These are phyloP conservation scores for Venturia nashicola DNA, from an alignment of 2,329 filamentous ascomycete species.

Conservation along the genomic window DNA sequence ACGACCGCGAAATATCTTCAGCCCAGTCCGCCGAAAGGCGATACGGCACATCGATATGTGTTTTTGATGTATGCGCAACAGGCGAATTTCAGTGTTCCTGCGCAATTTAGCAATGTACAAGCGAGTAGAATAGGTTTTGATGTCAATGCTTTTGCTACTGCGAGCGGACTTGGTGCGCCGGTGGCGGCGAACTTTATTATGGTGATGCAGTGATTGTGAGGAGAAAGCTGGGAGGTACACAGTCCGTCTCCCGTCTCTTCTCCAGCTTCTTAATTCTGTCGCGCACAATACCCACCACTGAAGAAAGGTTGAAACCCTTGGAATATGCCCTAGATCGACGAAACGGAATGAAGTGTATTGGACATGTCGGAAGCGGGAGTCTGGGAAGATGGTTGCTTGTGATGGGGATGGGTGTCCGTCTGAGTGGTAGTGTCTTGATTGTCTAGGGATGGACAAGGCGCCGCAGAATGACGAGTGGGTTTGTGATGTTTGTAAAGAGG, in stretches of 20 bases:
- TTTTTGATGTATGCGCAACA: constrained; percentile 20
- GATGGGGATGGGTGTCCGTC: constrained; percentile 60
- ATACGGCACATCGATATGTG: constrained; percentile 20
- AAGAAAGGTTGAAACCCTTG: not conserved
- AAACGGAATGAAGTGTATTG: not conserved
- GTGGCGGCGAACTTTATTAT: not conserved
- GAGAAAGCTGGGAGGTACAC: no score
- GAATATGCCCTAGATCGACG: not conserved
- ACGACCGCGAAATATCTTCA: constrained; percentile 6
- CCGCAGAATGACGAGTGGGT: constrained; percentile 27
- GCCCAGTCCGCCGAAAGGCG: constrained; percentile 12
- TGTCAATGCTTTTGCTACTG: not conserved
- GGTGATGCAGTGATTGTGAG: not conserved
- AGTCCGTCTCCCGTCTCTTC: not conserved
- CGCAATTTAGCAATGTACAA: constrained; percentile 20
- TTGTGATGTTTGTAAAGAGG: not conserved
- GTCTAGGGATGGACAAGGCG: constrained; percentile 66
- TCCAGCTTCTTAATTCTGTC: not conserved
- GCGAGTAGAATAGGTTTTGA: constrained; percentile 11
- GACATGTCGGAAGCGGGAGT: not conserved
- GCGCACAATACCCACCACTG: not conserved
- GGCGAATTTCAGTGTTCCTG: constrained; percentile 17
- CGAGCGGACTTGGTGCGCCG: not conserved
- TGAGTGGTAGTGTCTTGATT: constrained; percentile 78
- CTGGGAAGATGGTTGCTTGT: constrained; percentile 64